These are phyloP conservation scores for Globisporangium sylvaticum DNA, from an alignment of 352 stramenopile species.

Conservation along the genomic window DNA sequence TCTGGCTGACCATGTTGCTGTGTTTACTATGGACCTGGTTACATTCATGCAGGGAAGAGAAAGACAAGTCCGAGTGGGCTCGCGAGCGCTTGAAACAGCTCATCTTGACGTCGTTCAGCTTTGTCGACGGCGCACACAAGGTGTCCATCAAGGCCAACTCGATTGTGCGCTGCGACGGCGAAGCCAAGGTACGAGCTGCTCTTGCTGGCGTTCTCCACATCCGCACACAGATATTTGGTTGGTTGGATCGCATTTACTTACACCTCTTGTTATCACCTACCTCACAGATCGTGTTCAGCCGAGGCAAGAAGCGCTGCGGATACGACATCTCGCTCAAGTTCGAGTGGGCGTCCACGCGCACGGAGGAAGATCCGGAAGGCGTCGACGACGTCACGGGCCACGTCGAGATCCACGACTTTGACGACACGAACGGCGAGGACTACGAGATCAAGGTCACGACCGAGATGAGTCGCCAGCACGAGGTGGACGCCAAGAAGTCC, in stretches of 20 bases:
- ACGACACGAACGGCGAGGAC: constrained; percentile 79
- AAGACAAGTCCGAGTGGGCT: constrained; percentile 80
- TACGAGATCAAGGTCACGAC: constrained; percentile 66
- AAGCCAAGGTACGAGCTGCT: constrained; percentile 58
- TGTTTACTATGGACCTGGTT: background rate
- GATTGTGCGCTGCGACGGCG: constrained; percentile 68
- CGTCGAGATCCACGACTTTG: constrained; percentile 82
- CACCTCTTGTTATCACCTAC: constrained; percentile 1
- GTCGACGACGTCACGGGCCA: constrained; percentile 51
- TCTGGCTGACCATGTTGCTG: background rate
- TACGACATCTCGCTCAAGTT: constrained; percentile 85
- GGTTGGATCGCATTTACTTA: background rate
- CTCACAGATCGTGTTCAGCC: constrained; percentile 65
- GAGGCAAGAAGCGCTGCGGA: constrained; percentile 81
- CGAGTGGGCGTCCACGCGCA: constrained; percentile 46
- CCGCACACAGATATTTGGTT: background rate
- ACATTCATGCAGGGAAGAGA: constrained; percentile 55
- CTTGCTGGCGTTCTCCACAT: background rate
- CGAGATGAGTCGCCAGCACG: constrained; percentile 40
- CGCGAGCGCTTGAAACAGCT: constrained; percentile 65
- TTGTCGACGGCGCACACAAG: constrained; percentile 42
- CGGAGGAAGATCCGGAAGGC: constrained; percentile 34
- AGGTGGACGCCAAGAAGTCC: constrained; percentile 49
- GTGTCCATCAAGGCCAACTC: constrained; percentile 56
- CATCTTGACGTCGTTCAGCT: constrained; percentile 55